Evolutionary conservation across 202 grass and related monocot genomes (phyloP), one percentile per base, ranked within the genome.

Genomic region (Schoenoplectus tabernaemontani): DNA sequence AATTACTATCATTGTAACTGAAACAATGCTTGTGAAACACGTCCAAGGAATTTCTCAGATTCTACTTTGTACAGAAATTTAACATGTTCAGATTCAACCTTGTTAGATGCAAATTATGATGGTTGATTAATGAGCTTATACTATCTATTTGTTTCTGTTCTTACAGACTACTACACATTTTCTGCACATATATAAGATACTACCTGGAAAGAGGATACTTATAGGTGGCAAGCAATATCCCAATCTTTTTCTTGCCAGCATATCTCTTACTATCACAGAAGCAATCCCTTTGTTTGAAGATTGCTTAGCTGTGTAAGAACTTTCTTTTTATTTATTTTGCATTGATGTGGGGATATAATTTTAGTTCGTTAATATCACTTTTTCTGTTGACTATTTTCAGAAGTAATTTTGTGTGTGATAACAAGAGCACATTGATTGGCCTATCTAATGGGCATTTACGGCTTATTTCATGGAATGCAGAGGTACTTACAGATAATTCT

Each of bases 401-500:
- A 85, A 91, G 96, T 82, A 99, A 99, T 86, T 93, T 99, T 20
- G 96, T 89, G 3, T 95, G 86, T 59, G 96, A 99, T 76, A 89
- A 65, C 86, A 95, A 95, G 83, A 99, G 86, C 66, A 88, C 92
- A 86, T 88, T 99, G 33, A 73, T 95, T 57, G 96, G 91, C 77
- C 90, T 99, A 71, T 92, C 96, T 77, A 88, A 92, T 77, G 96
- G 91, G 56, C 88, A 91, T 79, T 84, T 95, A 83, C 89, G 90
- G 78, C 86, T 86, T 22, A 34, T 99, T 57, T 99, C 96, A 64
- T 99, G 96, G 96, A 99, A 95, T 74, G 91, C 89, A 46, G 96
- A 95, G 96, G 96, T 99, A 94, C 66, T 78, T 86, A 79, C 74
- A 90, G 85, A 92, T 83, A 58, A 43, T 79, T 67, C 42, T 82